A percentile compares a stretch with the other conserved stretches of the same genome.
phyloP scores from a whole-genome alignment of 306 rosid species.

The Luffa aegyptiaca region DNA sequence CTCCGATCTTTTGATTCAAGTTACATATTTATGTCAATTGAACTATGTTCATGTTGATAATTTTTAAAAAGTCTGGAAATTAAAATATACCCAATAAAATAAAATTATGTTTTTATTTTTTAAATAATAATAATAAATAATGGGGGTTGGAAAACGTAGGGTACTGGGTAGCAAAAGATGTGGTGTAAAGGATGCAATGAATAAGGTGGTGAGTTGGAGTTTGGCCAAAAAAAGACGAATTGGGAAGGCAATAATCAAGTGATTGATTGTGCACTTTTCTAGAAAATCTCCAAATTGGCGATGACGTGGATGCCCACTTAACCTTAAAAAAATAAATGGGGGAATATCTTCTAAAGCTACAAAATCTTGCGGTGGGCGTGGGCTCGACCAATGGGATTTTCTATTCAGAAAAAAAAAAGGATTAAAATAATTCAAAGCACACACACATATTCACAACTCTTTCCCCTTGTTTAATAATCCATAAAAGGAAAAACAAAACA shows the following conservation, averaged over 20 bases:
- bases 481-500: background rate
- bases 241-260: background rate
- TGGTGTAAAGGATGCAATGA: background rate
- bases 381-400: background rate
- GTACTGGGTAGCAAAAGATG: background rate
- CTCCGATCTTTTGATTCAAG: too few relatives aligned
- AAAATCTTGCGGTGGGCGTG: background rate
- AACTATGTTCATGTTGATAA: too few relatives aligned
- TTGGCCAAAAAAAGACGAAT: background rate
- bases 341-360: background rate
- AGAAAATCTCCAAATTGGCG: background rate
- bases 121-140: background rate
- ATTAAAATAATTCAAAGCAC: background rate
- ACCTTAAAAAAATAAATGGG: background rate
- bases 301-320: slow-evolving; percentile 1
- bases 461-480: background rate
- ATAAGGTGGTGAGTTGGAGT: background rate
- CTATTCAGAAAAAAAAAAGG: background rate
- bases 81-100: too few relatives aligned
- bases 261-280: slow-evolving; percentile 1
- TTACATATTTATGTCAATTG: too few relatives aligned
- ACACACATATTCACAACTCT: background rate
- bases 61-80: too few relatives aligned
- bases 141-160: background rate
- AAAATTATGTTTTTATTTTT: too few relatives aligned